A percentile compares a stretch with the other conserved stretches of the same genome.
Evolutionary conservation across 805 yeast species (phyloP).

Genomic region (Blastobotrys chiropterorum): DNA sequence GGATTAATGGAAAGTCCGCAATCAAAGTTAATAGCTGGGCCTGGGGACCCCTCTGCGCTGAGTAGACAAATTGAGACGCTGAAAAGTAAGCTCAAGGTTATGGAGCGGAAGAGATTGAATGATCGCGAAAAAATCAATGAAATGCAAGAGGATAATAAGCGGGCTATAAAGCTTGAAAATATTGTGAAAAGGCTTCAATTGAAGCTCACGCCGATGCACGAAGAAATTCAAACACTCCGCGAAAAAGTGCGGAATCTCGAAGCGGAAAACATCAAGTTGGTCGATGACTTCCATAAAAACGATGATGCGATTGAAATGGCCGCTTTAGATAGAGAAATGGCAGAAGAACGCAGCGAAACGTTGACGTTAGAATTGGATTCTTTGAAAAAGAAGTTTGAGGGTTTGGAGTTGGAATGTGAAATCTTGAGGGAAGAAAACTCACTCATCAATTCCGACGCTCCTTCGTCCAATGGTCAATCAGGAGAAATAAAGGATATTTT

Average conservation of each 20-base stretch:
- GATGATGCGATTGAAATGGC: constrained; percentile 30
- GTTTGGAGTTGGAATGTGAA: constrained; percentile 24
- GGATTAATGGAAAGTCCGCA: background rate
- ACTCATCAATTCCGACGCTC: background rate
- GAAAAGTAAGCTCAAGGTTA: constrained; percentile 20
- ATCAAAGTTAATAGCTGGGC: background rate
- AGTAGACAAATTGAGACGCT: constrained; percentile 20
- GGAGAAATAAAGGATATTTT: constrained; percentile 1
- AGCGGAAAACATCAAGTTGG: constrained; percentile 12
- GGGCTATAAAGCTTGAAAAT: constrained; percentile 21
- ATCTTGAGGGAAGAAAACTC: constrained; percentile 24
- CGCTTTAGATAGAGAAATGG: constrained; percentile 32
- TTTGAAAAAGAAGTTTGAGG: constrained; percentile 17
- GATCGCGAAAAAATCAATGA: constrained; percentile 20
- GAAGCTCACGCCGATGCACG: constrained; percentile 27
- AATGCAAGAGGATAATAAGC: constrained; percentile 20
- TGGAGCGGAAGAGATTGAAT: constrained; percentile 23
- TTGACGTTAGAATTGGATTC: constrained; percentile 22
- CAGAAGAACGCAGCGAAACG: constrained; percentile 29
- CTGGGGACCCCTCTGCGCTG: constrained; percentile 2
- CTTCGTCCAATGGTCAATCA: background rate
- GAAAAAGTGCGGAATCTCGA: constrained; percentile 16
- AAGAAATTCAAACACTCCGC: constrained; percentile 24
- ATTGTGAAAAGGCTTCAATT: constrained; percentile 26
- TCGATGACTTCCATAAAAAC: constrained; percentile 17